Conservation (phyloP, 148 eudicot species). For the Chenopodium suecicum region DNA sequence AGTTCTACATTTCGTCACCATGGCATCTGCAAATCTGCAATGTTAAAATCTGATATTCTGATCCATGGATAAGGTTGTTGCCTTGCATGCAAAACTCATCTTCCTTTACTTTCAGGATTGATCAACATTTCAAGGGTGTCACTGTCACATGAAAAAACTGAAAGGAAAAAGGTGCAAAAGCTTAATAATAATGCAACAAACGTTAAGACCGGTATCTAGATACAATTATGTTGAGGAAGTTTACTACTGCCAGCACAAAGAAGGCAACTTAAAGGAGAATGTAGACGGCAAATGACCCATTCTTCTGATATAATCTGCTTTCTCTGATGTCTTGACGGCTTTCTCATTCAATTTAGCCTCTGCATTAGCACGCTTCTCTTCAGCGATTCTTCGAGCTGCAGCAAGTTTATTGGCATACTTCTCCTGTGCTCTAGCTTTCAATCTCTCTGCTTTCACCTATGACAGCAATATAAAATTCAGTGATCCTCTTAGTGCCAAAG, state of each 20-base stretch:
- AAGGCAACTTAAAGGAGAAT: constrained; percentile 79
- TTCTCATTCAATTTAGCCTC: constrained; percentile 79
- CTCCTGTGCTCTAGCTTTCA: constrained; percentile 89
- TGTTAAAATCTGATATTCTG: neutral
- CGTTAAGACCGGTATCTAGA: constrained; percentile 1
- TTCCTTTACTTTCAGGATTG: constrained; percentile 4
- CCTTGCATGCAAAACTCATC: constrained; percentile 2
- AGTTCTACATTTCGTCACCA: too few species aligned
- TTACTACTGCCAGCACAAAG: constrained; percentile 65
- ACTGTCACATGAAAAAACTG: constrained; percentile 10
- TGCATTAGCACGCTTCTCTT: constrained; percentile 86
- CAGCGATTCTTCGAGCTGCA: constrained; percentile 76
- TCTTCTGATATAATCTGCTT: constrained; percentile 87
- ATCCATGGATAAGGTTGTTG: neutral
- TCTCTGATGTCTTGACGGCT: constrained; percentile 78
- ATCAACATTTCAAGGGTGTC: constrained; percentile 8
- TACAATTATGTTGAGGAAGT: neutral
- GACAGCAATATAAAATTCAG: neutral
- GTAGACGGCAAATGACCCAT: constrained; percentile 87
- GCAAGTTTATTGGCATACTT: constrained; percentile 73
- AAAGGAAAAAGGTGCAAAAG: neutral
- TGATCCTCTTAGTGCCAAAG: neutral
- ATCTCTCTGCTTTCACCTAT: constrained; percentile 80
- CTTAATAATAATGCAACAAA: neutral
- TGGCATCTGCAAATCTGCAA: too few species aligned